A percentile compares a stretch with the other conserved stretches of the same genome.
Evolutionary conservation across 805 yeast species (phyloP).

Genomic region (Metschnikowia reukaufii): DNA sequence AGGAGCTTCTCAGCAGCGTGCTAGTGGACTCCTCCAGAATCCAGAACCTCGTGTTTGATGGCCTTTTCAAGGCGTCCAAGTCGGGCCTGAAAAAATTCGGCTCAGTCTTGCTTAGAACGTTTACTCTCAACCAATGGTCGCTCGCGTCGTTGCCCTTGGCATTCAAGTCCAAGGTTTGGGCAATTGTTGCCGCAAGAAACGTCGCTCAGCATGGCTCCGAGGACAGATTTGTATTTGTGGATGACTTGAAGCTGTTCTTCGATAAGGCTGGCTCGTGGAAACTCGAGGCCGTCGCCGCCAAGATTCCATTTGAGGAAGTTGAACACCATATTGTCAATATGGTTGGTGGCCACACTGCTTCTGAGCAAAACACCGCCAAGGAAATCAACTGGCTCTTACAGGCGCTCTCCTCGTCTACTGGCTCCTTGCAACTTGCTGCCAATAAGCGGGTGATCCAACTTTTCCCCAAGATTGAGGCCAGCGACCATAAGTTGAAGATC

Average conservation of each 20-base stretch:
- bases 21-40: conserved; percentile 30
- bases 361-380: conserved; percentile 50
- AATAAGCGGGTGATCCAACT: conserved; percentile 52
- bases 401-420: conserved; percentile 39
- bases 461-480: conserved; percentile 53
- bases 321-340: conserved; percentile 60
- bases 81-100: conserved; percentile 54
- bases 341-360: conserved; percentile 46
- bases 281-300: conserved; percentile 44
- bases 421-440: conserved; percentile 42
- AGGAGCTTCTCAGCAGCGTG: conserved; percentile 23
- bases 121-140: conserved; percentile 68
- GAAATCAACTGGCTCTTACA: conserved; percentile 63
- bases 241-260: conserved; percentile 31
- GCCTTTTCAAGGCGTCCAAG: conserved; percentile 42
- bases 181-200: conserved; percentile 25
- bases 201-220: conserved; percentile 26
- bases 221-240: conserved; percentile 32
- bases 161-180: conserved; percentile 51
- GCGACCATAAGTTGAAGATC: conserved; percentile 56
- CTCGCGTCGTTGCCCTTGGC: conserved; percentile 33
- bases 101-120: conserved; percentile 54
- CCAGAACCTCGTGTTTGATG: conserved; percentile 26
- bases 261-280: conserved; percentile 47
- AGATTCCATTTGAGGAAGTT: conserved; percentile 50